Conservation (phyloP, 345 rosid species). For the Cardamine occulta region DNA sequence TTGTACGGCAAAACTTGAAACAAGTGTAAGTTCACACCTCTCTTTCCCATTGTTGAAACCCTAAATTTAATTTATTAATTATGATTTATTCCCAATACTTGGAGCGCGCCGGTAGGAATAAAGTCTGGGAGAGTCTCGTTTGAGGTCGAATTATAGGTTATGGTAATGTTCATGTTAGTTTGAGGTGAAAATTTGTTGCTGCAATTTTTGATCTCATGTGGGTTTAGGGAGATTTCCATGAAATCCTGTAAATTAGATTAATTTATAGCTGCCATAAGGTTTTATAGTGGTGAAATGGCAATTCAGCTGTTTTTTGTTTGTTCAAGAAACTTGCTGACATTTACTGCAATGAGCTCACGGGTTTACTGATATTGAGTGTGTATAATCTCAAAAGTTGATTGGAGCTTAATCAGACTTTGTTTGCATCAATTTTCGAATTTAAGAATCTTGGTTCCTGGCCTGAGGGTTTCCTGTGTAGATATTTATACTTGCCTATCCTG, state of each 20-base stretch:
- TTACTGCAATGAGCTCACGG: conserved; percentile 13
- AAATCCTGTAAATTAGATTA: neutral
- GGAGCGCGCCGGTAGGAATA: conserved; percentile 15
- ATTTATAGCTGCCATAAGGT: neutral
- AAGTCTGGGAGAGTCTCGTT: neutral
- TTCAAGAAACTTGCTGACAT: neutral
- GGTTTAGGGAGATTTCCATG: conserved; percentile 8
- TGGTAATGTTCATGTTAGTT: conserved; percentile 6
- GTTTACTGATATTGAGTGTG: conserved; percentile 12
- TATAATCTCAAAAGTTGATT: neutral
- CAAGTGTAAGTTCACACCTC: conserved; percentile 46
- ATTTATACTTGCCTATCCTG: neutral
- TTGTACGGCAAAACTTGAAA: conserved; percentile 30
- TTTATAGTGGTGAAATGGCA: conserved; percentile 13
- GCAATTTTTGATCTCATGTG: conserved; percentile 43
- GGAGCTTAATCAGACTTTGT: neutral
- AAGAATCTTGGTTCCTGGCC: neutral
- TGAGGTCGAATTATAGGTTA: conserved; percentile 15
- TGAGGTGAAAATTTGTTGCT: conserved; percentile 14
- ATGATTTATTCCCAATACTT: neutral
- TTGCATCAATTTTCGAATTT: neutral
- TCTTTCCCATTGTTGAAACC: conserved; percentile 45
- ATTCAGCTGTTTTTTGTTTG: neutral
- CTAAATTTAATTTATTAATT: conserved; percentile 37
- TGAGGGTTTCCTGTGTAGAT: neutral